These are phyloP conservation scores for Collybia mongolica DNA, from an alignment of 768 basidiomycete genomes.

Conservation along the genomic window DNA sequence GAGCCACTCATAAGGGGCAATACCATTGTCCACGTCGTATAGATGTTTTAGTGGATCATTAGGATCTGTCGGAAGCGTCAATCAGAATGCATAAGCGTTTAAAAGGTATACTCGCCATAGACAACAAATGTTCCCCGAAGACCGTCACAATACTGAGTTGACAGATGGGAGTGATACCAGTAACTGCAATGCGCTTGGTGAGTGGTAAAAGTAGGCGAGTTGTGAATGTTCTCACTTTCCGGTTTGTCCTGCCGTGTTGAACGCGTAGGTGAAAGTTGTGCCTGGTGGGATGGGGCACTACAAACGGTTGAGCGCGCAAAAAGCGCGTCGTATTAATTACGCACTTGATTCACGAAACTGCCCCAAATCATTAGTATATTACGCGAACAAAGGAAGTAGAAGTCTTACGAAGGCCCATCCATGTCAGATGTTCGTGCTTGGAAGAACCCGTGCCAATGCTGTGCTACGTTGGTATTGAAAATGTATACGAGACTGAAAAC, in stretches of 20 bases:
- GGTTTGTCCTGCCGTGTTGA: constrained; percentile 30
- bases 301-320: neutral
- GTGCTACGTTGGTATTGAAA: constrained; percentile 1
- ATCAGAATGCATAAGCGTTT: neutral
- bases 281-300: constrained; percentile 41
- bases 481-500: neutral
- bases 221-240: constrained; percentile 17
- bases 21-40: constrained; percentile 42
- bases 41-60: constrained; percentile 31
- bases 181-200: constrained; percentile 8
- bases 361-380: neutral
- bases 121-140: constrained; percentile 28
- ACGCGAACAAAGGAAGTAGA: constrained; percentile 15
- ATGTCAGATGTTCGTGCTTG: constrained; percentile 32
- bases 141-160: constrained; percentile 52
- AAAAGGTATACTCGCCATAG: constrained; percentile 16
- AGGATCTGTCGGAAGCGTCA: constrained; percentile 22
- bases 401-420: constrained; percentile 31
- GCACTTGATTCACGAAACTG: constrained; percentile 42
- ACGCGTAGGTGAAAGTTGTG: constrained; percentile 31
- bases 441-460: constrained; percentile 37
- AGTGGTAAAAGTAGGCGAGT: neutral
- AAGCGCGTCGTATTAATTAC: too few species aligned
- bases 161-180: constrained; percentile 42
- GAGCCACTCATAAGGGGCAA: constrained; percentile 10